These are phyloP conservation scores for Scedosporium apiospermum DNA, from an alignment of 2,329 filamentous ascomycete species.

Conservation along the genomic window DNA sequence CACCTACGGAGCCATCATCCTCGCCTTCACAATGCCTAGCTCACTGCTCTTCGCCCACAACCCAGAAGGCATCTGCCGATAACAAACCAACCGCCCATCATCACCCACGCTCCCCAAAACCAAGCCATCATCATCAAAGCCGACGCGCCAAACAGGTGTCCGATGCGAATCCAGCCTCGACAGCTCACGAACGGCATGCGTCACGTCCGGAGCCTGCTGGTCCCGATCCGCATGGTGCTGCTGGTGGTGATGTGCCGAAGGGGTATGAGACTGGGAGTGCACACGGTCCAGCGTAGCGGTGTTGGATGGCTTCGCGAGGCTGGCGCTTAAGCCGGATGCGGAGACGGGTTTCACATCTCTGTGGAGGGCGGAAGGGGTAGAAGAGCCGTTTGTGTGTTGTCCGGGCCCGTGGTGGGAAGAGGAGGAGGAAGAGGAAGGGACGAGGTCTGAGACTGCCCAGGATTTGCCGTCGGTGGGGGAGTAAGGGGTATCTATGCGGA, in stretches of 20 bases:
- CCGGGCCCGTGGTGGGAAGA: slow-evolving; percentile 19
- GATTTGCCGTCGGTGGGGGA: slow-evolving; percentile 33
- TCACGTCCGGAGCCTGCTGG: slow-evolving; percentile 25
- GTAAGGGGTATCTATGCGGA: slow-evolving; percentile 59
- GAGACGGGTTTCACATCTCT: slow-evolving; percentile 22
- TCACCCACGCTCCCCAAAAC: slow-evolving; percentile 68
- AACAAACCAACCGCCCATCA: slow-evolving; percentile 57
- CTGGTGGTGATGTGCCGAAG: slow-evolving; percentile 19
- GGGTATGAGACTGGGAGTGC: background rate
- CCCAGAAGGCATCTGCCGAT: slow-evolving; percentile 48
- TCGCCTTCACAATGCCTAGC: slow-evolving; percentile 46
- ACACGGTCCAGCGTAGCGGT: slow-evolving; percentile 7
- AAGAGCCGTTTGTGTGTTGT: slow-evolving; percentile 12
- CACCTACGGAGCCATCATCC: slow-evolving; percentile 32
- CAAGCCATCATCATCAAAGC: slow-evolving; percentile 61
- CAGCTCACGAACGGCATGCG: slow-evolving; percentile 53
- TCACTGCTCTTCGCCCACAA: slow-evolving; percentile 52
- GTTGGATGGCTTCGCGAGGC: slow-evolving; percentile 11
- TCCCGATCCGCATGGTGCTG: background rate
- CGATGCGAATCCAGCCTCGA: slow-evolving; percentile 59
- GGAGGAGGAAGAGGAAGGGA: background rate
- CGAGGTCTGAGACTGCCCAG: slow-evolving; percentile 38
- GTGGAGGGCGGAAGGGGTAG: slow-evolving; percentile 18
- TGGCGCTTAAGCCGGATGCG: slow-evolving; percentile 8
- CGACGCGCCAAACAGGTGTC: slow-evolving; percentile 66